phyloP scores from a whole-genome alignment of 2,329 filamentous ascomycete species.

The Microsporum canis region DNA sequence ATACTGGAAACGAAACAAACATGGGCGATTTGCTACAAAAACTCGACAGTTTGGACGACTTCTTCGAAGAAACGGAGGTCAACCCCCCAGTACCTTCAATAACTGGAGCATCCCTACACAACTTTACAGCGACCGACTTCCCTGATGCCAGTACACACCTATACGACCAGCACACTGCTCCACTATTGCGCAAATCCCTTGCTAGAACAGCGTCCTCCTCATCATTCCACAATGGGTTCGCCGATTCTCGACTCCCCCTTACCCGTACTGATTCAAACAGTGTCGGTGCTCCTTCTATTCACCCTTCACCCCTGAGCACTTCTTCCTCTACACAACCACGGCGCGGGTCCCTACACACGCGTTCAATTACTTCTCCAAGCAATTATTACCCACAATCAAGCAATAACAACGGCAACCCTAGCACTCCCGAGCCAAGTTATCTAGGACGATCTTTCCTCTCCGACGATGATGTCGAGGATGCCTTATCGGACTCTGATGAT shows the following conservation, averaged over 20 bases:
- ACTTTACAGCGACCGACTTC: constrained; percentile 47
- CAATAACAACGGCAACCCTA: constrained; percentile 18
- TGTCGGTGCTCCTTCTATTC: constrained; percentile 46
- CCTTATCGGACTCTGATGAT: constrained; percentile 75
- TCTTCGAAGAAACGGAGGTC: constrained; percentile 58
- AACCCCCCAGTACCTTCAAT: constrained; percentile 42
- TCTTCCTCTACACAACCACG: constrained; percentile 25
- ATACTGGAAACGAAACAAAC: constrained; percentile 48
- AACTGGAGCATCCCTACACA: constrained; percentile 27
- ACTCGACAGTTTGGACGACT: constrained; percentile 67
- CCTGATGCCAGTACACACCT: constrained; percentile 68
- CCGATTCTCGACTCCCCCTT: constrained; percentile 55
- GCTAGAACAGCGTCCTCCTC: constrained; percentile 58
- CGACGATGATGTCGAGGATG: constrained; percentile 66
- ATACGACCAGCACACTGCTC: constrained; percentile 86
- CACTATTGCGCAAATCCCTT: constrained; percentile 74
- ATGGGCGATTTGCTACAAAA: constrained; percentile 74
- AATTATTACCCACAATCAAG: constrained; percentile 35
- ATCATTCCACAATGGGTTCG: constrained; percentile 80
- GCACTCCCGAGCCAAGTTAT: constrained; percentile 34
- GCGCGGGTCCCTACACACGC: constrained; percentile 61
- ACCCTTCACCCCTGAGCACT: constrained; percentile 36
- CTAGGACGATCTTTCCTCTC: constrained; percentile 54
- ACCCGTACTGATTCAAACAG: constrained; percentile 42
- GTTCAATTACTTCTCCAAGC: constrained; percentile 73